Conservation (phyloP, 805 yeast genomes). For the Candida manassasensis region DNA sequence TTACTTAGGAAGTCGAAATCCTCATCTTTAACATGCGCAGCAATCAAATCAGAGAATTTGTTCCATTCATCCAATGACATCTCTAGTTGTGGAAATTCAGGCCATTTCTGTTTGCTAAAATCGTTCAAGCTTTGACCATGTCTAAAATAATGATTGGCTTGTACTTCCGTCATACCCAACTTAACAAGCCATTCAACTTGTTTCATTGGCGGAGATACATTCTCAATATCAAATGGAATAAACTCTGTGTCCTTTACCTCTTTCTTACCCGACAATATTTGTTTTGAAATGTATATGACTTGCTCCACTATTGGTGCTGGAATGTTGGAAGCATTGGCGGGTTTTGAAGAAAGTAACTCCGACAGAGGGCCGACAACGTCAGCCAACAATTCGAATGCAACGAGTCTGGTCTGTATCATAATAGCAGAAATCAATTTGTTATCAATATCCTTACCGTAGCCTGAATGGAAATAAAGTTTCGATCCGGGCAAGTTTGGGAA, state of each 20-base stretch:
- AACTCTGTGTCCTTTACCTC: conserved; percentile 33
- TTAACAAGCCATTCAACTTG: conserved; percentile 23
- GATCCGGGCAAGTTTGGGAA: conserved; percentile 37
- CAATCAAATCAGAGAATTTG: conserved; percentile 8
- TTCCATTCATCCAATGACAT: conserved; percentile 14
- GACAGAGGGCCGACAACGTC: conserved; percentile 22
- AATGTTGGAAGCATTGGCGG: conserved; percentile 14
- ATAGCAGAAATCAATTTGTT: conserved; percentile 20
- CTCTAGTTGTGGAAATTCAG: conserved; percentile 17
- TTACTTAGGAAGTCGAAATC: conserved; percentile 8
- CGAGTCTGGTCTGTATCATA: conserved; percentile 37
- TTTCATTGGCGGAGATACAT: conserved; percentile 37
- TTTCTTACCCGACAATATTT: conserved; percentile 34
- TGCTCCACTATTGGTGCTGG: conserved; percentile 41
- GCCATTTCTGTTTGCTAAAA: conserved; percentile 9
- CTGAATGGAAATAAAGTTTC: conserved; percentile 19
- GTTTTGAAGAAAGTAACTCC: conserved; percentile 12
- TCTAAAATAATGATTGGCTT: conserved; percentile 26
- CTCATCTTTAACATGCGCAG: conserved; percentile 7
- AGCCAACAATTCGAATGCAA: conserved; percentile 36
- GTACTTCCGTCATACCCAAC: conserved; percentile 19
- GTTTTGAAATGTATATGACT: conserved; percentile 40
- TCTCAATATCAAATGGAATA: conserved; percentile 27
- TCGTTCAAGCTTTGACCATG: conserved; percentile 16
- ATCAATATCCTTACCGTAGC: conserved; percentile 15